Conservation (phyloP, 345 rosid genomes). For the Syzygium aromaticum region DNA sequence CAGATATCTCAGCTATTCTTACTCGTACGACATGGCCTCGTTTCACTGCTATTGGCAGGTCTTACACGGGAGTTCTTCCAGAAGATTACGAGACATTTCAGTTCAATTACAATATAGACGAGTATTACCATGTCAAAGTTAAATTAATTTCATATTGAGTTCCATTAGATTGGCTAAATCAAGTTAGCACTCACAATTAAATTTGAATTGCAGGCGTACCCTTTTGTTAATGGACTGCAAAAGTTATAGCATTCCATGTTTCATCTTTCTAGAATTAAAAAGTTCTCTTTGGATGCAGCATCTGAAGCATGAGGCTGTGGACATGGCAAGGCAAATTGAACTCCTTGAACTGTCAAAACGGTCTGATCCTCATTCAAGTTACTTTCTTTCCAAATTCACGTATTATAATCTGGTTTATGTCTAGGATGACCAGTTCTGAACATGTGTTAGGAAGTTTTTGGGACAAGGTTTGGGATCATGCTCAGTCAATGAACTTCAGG, state of each 20-base stretch:
- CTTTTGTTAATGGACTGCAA: neutral
- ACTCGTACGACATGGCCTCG: neutral
- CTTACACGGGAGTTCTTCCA: neutral
- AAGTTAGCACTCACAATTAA: neutral
- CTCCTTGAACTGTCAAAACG: neutral
- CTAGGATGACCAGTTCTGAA: neutral
- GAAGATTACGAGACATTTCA: neutral
- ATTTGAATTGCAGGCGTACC: neutral
- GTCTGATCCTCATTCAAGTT: neutral
- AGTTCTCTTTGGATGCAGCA: neutral
- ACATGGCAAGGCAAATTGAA: neutral
- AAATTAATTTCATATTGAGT: neutral
- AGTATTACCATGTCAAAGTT: neutral
- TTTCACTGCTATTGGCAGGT: neutral
- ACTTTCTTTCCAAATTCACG: neutral
- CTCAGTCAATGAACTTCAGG: slow-evolving; percentile 10
- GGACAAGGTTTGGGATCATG: slow-evolving; percentile 11
- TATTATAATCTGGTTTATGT: neutral
- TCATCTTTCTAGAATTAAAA: neutral
- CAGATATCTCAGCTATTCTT: neutral
- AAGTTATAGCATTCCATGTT: neutral
- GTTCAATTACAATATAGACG: neutral
- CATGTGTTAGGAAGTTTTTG: slow-evolving; percentile 6
- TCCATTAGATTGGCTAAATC: neutral
- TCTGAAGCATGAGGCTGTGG: neutral